A percentile compares a stretch with the other conserved stretches of the same genome.
Conservation (phyloP, 139 green algal species). For the Trebouxia sp. region DNA sequence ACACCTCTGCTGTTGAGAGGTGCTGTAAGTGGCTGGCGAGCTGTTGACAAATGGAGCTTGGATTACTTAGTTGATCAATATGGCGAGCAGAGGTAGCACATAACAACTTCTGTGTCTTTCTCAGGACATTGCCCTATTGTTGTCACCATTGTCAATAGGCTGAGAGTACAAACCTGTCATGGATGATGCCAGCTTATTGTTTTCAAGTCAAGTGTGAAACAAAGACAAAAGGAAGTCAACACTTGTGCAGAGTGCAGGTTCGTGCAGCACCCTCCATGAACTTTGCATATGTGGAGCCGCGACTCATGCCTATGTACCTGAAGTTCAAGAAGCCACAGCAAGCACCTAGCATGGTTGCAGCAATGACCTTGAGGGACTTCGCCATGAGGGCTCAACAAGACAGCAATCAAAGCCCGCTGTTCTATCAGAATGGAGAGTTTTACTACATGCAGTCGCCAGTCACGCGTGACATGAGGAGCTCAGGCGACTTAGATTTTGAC, state of each 20-base stretch:
- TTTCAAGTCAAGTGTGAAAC: neutral
- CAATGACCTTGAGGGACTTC: slow-evolving; percentile 43
- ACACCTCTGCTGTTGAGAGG: slow-evolving; percentile 39
- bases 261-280: slow-evolving; percentile 38
- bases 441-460: slow-evolving; percentile 47
- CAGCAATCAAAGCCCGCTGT: slow-evolving; percentile 21
- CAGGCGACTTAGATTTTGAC: neutral
- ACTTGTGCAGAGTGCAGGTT: slow-evolving; percentile 20
- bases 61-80: slow-evolving; percentile 31
- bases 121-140: neutral
- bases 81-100: slow-evolving; percentile 22
- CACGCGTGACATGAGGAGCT: neutral
- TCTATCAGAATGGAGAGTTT: slow-evolving; percentile 36
- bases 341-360: slow-evolving; percentile 35
- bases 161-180: neutral
- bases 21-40: slow-evolving; percentile 37
- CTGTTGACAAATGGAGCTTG: slow-evolving; percentile 34
- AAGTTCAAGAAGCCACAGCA: neutral
- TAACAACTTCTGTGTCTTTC: neutral
- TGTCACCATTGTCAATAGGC: neutral
- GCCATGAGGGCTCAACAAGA: slow-evolving; percentile 20
- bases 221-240: neutral
- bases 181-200: neutral
- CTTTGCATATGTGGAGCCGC: slow-evolving; percentile 46
- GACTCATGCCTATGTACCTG: slow-evolving; percentile 29